These are phyloP conservation scores for Rhodofomes roseus DNA, from an alignment of 1,284 basidiomycete genomes.

Conservation along the genomic window DNA sequence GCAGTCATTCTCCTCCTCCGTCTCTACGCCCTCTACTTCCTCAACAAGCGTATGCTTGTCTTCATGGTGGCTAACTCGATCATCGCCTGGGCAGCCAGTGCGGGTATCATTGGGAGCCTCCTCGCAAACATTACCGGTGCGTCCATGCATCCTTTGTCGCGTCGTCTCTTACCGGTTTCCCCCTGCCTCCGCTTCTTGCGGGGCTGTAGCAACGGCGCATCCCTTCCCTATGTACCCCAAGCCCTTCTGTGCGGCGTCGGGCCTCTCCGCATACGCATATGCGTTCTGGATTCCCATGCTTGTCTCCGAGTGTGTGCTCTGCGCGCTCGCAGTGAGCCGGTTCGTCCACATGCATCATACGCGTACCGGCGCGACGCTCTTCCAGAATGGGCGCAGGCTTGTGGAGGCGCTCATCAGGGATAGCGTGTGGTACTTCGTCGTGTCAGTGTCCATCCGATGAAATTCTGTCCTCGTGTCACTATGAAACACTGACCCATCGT, in stretches of 20 bases:
- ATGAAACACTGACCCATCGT: no score
- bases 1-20: constrained; percentile 57
- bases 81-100: constrained; percentile 35
- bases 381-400: constrained; percentile 41
- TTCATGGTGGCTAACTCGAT: constrained; percentile 42
- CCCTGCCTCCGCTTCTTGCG: not conserved
- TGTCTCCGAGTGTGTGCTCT: constrained; percentile 48
- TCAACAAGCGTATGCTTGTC: constrained; percentile 45
- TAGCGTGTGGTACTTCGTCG: constrained; percentile 51
- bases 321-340: constrained; percentile 43
- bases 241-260: constrained; percentile 38
- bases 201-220: constrained; percentile 18
- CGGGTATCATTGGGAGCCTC: constrained; percentile 43
- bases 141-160: not conserved
- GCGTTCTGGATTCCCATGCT: constrained; percentile 59
- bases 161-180: not conserved
- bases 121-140: constrained; percentile 35
- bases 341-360: constrained; percentile 41
- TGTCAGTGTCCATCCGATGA: no score
- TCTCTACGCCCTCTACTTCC: constrained; percentile 56
- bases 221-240: constrained; percentile 21
- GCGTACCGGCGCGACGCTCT: constrained; percentile 23
- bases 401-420: constrained; percentile 50
- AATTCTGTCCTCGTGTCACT: no score
- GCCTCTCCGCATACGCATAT: constrained; percentile 41